phyloP scores from a whole-genome alignment of 164 flowering plant genomes.

The Nymphaea colorata region DNA sequence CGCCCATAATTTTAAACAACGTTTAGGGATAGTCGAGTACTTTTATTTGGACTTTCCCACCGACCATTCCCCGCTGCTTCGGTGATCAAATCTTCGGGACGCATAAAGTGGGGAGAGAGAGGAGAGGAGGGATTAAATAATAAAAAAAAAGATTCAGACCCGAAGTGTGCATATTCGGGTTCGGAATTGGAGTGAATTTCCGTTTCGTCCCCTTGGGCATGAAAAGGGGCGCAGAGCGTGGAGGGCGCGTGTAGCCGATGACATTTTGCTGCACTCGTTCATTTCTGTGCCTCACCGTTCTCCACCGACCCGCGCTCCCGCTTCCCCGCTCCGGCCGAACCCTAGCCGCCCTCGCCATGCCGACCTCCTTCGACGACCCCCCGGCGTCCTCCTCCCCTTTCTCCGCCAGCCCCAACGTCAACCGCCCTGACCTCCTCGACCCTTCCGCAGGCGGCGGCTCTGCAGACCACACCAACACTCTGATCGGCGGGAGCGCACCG shows the following conservation, averaged over 20 bases:
- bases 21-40: no score
- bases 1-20: no score
- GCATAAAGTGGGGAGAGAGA: no score
- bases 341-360: constrained; percentile 19
- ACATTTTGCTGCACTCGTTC: background rate
- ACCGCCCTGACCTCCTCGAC: constrained; percentile 6
- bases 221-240: background rate
- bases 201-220: background rate
- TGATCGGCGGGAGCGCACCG: background rate
- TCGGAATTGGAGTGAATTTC: background rate
- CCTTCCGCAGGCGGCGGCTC: background rate
- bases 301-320: background rate
- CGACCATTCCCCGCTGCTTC: no score
- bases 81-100: no score
- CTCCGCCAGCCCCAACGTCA: background rate
- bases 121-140: no score
- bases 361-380: background rate
- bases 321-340: constrained; percentile 5
- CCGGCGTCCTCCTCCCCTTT: constrained; percentile 8
- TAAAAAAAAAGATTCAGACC: no score
- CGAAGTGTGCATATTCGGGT: no score
- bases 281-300: background rate
- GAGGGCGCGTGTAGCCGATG: background rate
- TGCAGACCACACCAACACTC: background rate
- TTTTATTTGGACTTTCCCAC: no score